Evolutionary conservation across 1,284 basidiomycete genomes (phyloP), one percentile per base, ranked within the genome.

Genomic region (Xerocomus minutiporus): DNA sequence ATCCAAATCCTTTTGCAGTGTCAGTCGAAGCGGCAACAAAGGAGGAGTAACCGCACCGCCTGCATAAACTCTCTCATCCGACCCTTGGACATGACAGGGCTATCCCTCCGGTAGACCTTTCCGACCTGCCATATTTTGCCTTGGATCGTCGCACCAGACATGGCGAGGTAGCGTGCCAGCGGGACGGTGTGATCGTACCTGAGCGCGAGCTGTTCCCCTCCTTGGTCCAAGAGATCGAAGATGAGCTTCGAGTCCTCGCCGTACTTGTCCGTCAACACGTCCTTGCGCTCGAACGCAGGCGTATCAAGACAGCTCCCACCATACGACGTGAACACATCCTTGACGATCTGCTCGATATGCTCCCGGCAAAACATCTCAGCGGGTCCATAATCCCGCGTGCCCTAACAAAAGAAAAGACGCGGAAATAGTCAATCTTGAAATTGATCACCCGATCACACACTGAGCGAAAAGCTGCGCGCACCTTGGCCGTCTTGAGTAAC

Each of bases 11-110:
- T 73, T n/a, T 17, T 1, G 8, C 5, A 8, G n/a, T n/a, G 13
- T n/a, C n/a, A n/a, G 38, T 39, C 26, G 26, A 31, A 12, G 36
- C 32, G 17, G 5, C 2, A 36, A 23, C 2, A 20, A 17, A 9
- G 20, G n/a, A 6, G 12, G 17, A 3, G 13, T 5, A 8, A 9
- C 78, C 86, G 64, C 61, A 95, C 93, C 59, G 96, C 97, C 74
- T 99, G 96, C 68, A 93, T 95, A 69, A 99, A 99, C 75, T 99
- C 96, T 57, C 96, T 82, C 93, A 99, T 97, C 36, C 96, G 81
- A 4, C 96, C 96, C 74, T 99, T 99, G 50, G 87, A 89, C 90
- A 99, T 95, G 54, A 96, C 95, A 1, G 97, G 96, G 65, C 91
- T 95, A 72, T 99, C 96, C 66, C 97, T 76, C 58, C 97, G 79